These are phyloP conservation scores for Ceratocystis destructans DNA, from an alignment of 2,329 filamentous ascomycete genomes.

Conservation along the genomic window DNA sequence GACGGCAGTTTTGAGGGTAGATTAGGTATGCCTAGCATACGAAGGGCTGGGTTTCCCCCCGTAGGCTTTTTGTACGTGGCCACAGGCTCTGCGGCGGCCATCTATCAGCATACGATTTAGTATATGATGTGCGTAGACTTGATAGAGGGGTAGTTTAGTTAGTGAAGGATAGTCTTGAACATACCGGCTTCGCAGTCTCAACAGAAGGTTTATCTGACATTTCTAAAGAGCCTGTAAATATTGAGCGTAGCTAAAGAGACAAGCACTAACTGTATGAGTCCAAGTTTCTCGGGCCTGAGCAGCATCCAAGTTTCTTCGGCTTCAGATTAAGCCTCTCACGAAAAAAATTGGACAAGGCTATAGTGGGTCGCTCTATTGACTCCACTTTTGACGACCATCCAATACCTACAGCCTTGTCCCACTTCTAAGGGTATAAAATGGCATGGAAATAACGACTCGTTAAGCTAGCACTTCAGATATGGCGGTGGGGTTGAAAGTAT, in stretches of 20 bases:
- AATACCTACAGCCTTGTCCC: neutral
- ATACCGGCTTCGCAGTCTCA: constrained; percentile 3
- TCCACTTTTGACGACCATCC: constrained; percentile 7
- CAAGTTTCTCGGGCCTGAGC: neutral
- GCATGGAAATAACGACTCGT: neutral
- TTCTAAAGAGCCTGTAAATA: no score
- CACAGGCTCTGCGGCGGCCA: neutral
- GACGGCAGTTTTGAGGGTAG: constrained; percentile 77
- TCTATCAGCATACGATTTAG: constrained; percentile 1
- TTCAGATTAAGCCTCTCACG: neutral
- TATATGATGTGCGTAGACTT: neutral
- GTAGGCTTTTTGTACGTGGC: constrained; percentile 16
- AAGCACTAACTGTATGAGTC: neutral
- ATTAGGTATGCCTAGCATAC: constrained; percentile 72
- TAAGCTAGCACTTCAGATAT: neutral
- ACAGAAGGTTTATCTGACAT: neutral
- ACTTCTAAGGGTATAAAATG: neutral
- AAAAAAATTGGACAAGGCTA: constrained; percentile 11
- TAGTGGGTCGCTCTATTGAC: neutral
- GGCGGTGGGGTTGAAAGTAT: neutral
- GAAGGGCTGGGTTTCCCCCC: constrained; percentile 52
- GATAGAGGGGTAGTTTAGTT: neutral
- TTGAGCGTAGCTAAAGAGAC: neutral
- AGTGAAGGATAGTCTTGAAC: neutral
- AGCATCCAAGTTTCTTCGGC: neutral